Base-by-base conservation (phyloP, 2,329 filamentous ascomycete species). In the Colletotrichum ledebouriae region DNA sequence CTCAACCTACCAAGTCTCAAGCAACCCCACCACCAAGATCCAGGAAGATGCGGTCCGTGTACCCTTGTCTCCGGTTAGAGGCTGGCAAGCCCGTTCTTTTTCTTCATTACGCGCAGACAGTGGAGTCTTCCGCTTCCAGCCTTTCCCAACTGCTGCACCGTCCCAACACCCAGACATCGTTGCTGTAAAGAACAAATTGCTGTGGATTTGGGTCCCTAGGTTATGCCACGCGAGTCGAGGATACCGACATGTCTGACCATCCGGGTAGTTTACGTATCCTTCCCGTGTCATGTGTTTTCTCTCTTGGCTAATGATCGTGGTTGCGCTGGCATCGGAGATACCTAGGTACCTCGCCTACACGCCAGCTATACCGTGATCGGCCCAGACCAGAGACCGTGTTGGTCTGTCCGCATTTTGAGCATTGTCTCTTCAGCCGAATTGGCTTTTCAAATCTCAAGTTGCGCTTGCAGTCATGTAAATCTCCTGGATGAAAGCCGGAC, bases 1-100 rank as follows among this genome's bases (percentile, higher is more conserved):
- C 25, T 29, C 25, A 29, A 29, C 25, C 25, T 6, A 22, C 22
- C 22, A 25, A 57, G 39, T 53, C 13, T 47, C 59, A 67, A 58
- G 59, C 64, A 47, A 15, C 63, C 50, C 58, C 58, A 44, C 59
- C 52, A 52, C 59, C 64, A 37, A 67, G 60, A 53, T 63, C 52
- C 42, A 37, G 52, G 25, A 37, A 67, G 50, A 49, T 57, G 63
- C 50, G 52, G 59, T 58, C 59, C 50, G 34, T 58, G 59, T 59
- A 52, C 52, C 64, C 64, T 34, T 58, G 44, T 67, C 39, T 64
- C 53, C 44, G 60, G 53, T 25, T 46, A 42, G 29, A 46, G 52
- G 64, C 44, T 52, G 59, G 59, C 52, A 63, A 57, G 41, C 34
- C 20, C 46, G 33, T 39, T 47, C 42, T 41, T 33, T n/a, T n/a